Conservation (phyloP, 345 rosid species). For the Gossypium ekmanianum region DNA sequence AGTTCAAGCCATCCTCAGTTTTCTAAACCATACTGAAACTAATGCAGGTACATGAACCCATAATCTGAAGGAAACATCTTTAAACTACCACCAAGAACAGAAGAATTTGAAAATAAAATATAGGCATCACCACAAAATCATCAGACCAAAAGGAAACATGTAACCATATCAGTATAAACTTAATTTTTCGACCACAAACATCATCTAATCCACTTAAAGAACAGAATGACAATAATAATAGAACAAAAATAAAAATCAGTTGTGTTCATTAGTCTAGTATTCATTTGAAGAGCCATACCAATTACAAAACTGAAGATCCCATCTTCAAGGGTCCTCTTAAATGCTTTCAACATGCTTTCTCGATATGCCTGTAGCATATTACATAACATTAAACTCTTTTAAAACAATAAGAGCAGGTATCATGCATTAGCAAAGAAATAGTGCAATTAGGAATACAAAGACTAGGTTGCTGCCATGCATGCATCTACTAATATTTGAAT, state of each 20-base stretch:
- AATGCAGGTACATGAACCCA: slow-evolving; percentile 20
- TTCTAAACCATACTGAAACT: slow-evolving; percentile 26
- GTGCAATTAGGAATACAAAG: background rate
- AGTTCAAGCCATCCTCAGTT: slow-evolving; percentile 10
- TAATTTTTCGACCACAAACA: slow-evolving; percentile 17
- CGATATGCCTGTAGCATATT: slow-evolving; percentile 61
- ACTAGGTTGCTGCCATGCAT: background rate
- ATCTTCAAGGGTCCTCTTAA: slow-evolving; percentile 85
- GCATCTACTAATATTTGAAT: background rate
- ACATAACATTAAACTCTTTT: slow-evolving; percentile 9
- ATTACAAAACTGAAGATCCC: slow-evolving; percentile 78
- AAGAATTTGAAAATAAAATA: slow-evolving; percentile 22
- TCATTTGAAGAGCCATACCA: slow-evolving; percentile 49
- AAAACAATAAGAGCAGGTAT: background rate
- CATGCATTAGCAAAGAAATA: slow-evolving; percentile 1
- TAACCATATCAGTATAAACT: slow-evolving; percentile 16
- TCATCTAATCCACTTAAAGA: slow-evolving; percentile 25
- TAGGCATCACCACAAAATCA: slow-evolving; percentile 28
- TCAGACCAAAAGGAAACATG: slow-evolving; percentile 28
- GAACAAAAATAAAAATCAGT: background rate
- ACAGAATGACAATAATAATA: slow-evolving; percentile 1
- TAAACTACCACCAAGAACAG: slow-evolving; percentile 11
- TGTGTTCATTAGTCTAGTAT: slow-evolving; percentile 1
- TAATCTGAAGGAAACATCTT: slow-evolving; percentile 19
- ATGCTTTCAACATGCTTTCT: slow-evolving; percentile 94